Base-by-base conservation (phyloP, 257 asterid species). In the Pogostemon cablin region DNA sequence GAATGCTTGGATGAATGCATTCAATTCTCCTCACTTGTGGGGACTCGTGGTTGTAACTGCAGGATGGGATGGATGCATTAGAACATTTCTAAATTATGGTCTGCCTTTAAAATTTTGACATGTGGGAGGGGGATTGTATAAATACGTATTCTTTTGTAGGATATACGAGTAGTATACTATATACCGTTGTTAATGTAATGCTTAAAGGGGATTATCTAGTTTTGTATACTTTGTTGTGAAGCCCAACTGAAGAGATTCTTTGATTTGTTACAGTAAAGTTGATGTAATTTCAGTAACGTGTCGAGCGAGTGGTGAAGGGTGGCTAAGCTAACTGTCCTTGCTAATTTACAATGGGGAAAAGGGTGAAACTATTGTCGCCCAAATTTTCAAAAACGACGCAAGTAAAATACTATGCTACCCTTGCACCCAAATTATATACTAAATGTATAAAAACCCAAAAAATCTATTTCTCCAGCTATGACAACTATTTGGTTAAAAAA, bases 21-120 rank as follows among this genome's bases (percentile, higher is more conserved):
- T 87, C 67, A 78, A 71, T 69, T 81, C 88, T 9, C 93, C 95
- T 41, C 82, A 91, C 73, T 73, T 80, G 72, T 91, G 98, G 98
- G 96, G 98, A 8, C 87, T 84, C 35, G 98, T 91, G 68, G 73
- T 89, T 9, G 98, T 91, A 2, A 91, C 96, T 15, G 98, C 93
- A n/a, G 96, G 98, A 10, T 87, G 84, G 96, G 98, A 91, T 64
- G 98, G 97, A 9, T 83, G 95, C 75, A 91, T 91, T 59, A 82
- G 91, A 69, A 89, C 97, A 37, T 91, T 89, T 83, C 95, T 91
- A 61, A 91, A 91, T 35, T 82, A 91, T 50, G 96, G 96, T 49
- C 73, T 91, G 77, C 98, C 96, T 7, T 75, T 89, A 5, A 83
- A 88, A 43, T 83, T 89, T 60, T 89, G 88, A 91, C n/a, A n/a